Percentiles rank a stretch among this genome's conserved stretches.
Conservation (phyloP, 306 rosid species). For the cucumber (Cucumis sativus) region DNA sequence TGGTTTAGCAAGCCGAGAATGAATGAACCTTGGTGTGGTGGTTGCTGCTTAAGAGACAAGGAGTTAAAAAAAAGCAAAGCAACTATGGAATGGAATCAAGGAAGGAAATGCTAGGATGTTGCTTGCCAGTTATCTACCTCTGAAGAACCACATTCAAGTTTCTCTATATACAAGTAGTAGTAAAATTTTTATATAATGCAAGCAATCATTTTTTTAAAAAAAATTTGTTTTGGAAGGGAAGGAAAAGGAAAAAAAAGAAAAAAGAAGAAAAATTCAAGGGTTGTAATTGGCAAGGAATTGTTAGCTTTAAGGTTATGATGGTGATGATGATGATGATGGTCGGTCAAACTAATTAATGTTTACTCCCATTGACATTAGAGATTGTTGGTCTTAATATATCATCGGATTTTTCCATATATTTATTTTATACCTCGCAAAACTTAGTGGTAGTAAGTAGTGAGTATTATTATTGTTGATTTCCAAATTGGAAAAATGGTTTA, state of each 20-base stretch:
- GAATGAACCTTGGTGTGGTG: background rate
- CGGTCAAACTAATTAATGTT: conserved; percentile 5
- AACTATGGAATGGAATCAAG: background rate
- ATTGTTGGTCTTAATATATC: conserved; percentile 5
- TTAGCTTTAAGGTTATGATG: conserved; percentile 3
- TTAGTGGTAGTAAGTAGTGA: background rate
- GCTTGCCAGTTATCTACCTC: background rate
- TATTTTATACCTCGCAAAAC: background rate
- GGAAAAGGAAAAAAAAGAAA: no score
- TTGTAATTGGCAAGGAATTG: conserved; percentile 7
- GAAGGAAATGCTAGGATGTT: background rate
- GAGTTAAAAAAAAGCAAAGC: background rate
- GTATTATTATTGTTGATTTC: no score
- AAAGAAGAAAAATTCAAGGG: conserved; percentile 3
- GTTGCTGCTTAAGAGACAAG: background rate
- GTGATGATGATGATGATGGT: conserved; percentile 1
- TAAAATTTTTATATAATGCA: conserved; percentile 5
- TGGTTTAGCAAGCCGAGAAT: conserved; percentile 49
- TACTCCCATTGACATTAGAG: conserved; percentile 10
- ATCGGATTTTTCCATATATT: background rate
- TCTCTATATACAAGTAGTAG: conserved; percentile 6
- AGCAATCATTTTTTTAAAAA: background rate
- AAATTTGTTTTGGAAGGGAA: background rate
- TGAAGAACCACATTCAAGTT: background rate
- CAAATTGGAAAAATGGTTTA: no score